Percentiles rank a stretch among this genome's conserved stretches.
Conservation (phyloP, 225 moss, liverwort and hornwort species). For the Lunularia cruciata region DNA sequence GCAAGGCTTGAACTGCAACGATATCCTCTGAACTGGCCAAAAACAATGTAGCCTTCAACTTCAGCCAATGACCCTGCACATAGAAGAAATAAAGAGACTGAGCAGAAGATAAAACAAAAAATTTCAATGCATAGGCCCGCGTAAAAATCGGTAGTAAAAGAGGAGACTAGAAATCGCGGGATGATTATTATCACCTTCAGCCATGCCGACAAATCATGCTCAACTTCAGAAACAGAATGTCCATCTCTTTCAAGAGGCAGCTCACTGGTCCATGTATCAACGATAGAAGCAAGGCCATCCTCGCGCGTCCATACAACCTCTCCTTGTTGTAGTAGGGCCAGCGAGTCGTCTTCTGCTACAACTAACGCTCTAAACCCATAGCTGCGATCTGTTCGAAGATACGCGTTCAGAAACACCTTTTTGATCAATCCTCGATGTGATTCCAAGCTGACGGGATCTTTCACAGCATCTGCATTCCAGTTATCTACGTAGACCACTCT, state of each 20-base stretch:
- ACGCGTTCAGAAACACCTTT: conserved; percentile 82
- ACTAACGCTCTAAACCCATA: conserved; percentile 97
- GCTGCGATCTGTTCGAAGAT: conserved; percentile 80
- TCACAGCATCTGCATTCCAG: conserved; percentile 62
- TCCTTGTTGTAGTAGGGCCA: conserved; percentile 93
- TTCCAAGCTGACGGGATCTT: conserved; percentile 66
- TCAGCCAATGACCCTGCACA: conserved; percentile 83
- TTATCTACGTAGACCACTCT: conserved; percentile 63
- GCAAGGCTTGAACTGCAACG: conserved; percentile 68
- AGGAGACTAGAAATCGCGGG: too few species aligned
- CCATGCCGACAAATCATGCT: conserved; percentile 88
- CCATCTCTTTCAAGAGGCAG: conserved; percentile 83
- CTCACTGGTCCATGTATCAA: conserved; percentile 70
- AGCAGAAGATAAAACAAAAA: not conserved
- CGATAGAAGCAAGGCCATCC: conserved; percentile 84
- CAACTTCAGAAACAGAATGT: conserved; percentile 82
- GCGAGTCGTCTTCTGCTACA: conserved; percentile 87
- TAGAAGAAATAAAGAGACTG: not conserved
- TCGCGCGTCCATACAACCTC: conserved; percentile 96
- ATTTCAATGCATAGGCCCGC: not conserved
- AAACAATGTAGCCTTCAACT: conserved; percentile 83
- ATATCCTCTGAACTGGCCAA: conserved; percentile 77
- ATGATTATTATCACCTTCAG: conserved; percentile 57
- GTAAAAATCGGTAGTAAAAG: not conserved
- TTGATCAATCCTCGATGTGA: conserved; percentile 71